These are phyloP conservation scores for Tirmania nivea DNA, from an alignment of 495 filamentous ascomycete species.

Conservation along the genomic window DNA sequence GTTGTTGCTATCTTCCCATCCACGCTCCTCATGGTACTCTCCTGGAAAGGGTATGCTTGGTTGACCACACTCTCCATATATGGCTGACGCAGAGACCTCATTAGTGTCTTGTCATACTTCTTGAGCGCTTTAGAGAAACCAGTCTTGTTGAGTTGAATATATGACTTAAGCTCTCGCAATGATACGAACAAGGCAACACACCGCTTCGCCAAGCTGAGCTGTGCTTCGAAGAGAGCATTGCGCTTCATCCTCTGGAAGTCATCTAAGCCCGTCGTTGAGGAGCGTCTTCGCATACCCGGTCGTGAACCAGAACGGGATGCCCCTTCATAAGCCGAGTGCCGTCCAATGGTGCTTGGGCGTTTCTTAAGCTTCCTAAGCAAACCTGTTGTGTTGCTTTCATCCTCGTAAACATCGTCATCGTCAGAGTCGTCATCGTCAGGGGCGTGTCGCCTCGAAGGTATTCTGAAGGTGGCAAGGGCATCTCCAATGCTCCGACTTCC, in stretches of 20 bases:
- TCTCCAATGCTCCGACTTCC: constrained; percentile 11
- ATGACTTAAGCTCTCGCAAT: constrained; percentile 89
- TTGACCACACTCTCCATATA: constrained; percentile 58
- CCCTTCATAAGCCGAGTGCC: background rate
- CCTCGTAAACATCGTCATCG: constrained; percentile 26
- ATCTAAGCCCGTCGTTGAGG: background rate
- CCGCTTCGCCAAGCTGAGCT: constrained; percentile 76
- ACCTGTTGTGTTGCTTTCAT: background rate
- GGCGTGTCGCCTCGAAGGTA: background rate
- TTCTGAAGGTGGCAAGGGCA: background rate
- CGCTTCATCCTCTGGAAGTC: background rate
- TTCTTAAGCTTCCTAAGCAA: background rate
- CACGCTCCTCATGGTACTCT: constrained; percentile 43
- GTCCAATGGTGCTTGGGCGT: background rate
- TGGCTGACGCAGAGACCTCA: constrained; percentile 47
- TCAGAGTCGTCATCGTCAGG: constrained; percentile 18
- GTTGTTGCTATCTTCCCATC: constrained; percentile 48
- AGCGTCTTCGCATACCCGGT: background rate
- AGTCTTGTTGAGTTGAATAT: constrained; percentile 85
- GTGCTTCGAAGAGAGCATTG: constrained; percentile 43
- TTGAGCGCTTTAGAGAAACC: constrained; percentile 91
- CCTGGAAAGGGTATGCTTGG: constrained; percentile 51
- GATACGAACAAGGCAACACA: constrained; percentile 71
- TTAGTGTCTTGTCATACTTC: constrained; percentile 94
- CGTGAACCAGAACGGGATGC: background rate